A percentile compares a stretch with the other conserved stretches of the same genome.
These are phyloP conservation scores for Yarrowia keelungensis DNA, from an alignment of 805 yeast species.

Conservation along the genomic window DNA sequence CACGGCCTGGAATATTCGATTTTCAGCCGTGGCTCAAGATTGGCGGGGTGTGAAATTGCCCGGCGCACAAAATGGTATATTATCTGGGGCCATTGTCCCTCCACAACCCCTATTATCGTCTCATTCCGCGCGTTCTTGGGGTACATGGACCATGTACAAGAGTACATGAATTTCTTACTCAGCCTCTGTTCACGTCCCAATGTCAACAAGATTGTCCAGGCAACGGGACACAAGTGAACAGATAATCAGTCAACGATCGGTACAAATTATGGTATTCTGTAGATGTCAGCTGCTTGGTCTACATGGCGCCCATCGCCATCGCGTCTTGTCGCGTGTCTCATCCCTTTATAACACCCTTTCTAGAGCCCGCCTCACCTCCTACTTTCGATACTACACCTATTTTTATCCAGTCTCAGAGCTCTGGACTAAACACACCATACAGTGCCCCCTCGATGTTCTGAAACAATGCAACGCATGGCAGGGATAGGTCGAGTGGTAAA, in stretches of 20 bases:
- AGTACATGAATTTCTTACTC: conserved; percentile 12
- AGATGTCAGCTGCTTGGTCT: too few relatives aligned
- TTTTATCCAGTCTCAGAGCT: conserved; percentile 10
- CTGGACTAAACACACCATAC: conserved; percentile 8
- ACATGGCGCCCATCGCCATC: neutral
- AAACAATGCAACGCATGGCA: conserved; percentile 12
- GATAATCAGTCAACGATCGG: too few relatives aligned
- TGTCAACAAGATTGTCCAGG: neutral
- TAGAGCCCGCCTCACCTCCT: neutral
- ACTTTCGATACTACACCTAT: conserved; percentile 31
- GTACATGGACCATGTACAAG: conserved; percentile 16
- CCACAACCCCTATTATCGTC: neutral
- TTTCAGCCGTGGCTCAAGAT: neutral
- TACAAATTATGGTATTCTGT: too few relatives aligned
- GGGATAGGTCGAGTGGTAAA: neutral
- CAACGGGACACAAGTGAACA: neutral
- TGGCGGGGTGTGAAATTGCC: neutral
- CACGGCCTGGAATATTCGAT: conserved; percentile 7
- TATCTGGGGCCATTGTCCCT: too few relatives aligned
- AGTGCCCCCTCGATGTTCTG: conserved; percentile 29
- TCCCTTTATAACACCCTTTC: neutral
- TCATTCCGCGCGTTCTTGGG: neutral
- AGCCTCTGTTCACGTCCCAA: neutral
- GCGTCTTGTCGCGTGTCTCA: conserved; percentile 1
- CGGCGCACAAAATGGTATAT: neutral